Conservation (phyloP, 768 basidiomycete species). For the Obba rivulosa region DNA sequence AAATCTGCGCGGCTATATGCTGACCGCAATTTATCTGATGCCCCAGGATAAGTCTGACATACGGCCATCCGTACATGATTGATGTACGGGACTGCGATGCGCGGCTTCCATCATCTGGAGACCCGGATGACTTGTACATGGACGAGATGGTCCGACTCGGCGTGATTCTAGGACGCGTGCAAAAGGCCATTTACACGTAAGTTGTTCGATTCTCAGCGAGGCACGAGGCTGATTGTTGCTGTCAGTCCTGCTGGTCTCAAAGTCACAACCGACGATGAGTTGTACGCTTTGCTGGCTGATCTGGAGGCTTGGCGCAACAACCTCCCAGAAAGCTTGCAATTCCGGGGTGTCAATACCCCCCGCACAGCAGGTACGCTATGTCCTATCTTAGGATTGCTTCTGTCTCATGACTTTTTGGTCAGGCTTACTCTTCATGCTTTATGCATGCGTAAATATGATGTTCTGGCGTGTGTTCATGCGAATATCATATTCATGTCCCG, state of each 20-base stretch:
- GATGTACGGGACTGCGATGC: constrained; percentile 96
- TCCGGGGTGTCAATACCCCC: constrained; percentile 63
- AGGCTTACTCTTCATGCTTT: constrained; percentile 87
- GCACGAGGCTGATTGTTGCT: constrained; percentile 6
- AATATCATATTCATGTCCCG: constrained; percentile 88
- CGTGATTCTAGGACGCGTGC: constrained; percentile 83
- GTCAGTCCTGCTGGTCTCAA: constrained; percentile 81
- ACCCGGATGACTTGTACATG: constrained; percentile 73
- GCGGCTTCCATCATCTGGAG: constrained; percentile 84
- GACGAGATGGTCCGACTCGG: constrained; percentile 90
- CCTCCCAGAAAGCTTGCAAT: constrained; percentile 75
- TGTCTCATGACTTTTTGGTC: constrained; percentile 1
- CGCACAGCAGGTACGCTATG: constrained; percentile 56
- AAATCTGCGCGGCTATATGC: background rate
- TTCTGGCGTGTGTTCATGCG: constrained; percentile 99
- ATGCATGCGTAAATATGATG: constrained; percentile 89
- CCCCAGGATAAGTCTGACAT: constrained; percentile 75
- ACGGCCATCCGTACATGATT: constrained; percentile 94
- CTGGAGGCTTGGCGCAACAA: constrained; percentile 73
- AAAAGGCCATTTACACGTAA: constrained; percentile 91
- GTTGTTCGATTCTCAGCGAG: constrained; percentile 8
- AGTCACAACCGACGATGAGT: constrained; percentile 76
- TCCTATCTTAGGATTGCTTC: background rate
- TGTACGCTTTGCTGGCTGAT: constrained; percentile 58
- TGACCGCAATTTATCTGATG: constrained; percentile 4